Evolutionary conservation across 1,284 basidiomycete species (phyloP), one percentile per base, ranked within the genome.

Genomic region (Dichomitus squalens): DNA sequence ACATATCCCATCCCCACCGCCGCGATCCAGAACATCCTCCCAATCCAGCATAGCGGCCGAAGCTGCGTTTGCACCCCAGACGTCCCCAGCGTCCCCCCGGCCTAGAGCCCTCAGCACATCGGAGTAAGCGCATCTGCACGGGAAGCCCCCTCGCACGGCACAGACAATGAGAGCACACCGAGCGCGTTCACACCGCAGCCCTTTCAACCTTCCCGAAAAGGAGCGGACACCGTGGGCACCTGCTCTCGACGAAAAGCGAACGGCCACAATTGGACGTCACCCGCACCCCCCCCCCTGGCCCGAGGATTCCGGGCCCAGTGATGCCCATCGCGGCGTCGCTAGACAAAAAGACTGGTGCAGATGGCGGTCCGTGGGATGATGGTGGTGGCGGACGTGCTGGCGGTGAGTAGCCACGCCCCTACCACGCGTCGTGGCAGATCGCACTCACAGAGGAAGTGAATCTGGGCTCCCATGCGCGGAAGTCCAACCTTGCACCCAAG

Each of bases 161-260:
- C n/a, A 49, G 47, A 35, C 35, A 49, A 49, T 49, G 33, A 33
- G 35, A 34, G 33, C 47, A n/a, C 18, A 49, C 46, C 25, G 25
- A 29, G 29, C 7, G 44, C 52, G 53, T 62, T 62, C 64, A 57
- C 64, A 60, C 64, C 60, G 50, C 52, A 21, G 20, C 46, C 64
- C 66, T 67, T 67, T 67, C 57, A 66, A 48, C 57, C 60, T 68
- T 60, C 66, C 66, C 57, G 38, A 65, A 59, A 49, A 14, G 66
- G 64, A 47, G 46, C 36, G 47, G 51, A n/a, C 61, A 59, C 23
- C 52, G 50, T 61, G 62, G 58, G 52, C 41, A 44, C 41, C 41
- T 44, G 41, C 57, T 47, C 49, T 36, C 29, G 6, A 31, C 6
- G 29, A 47, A 59, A 58, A 62, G 57, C 57, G 57, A 56, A 57